Conservation (phyloP, 225 moss, liverwort and hornwort species). For the Climacium dendroides region DNA sequence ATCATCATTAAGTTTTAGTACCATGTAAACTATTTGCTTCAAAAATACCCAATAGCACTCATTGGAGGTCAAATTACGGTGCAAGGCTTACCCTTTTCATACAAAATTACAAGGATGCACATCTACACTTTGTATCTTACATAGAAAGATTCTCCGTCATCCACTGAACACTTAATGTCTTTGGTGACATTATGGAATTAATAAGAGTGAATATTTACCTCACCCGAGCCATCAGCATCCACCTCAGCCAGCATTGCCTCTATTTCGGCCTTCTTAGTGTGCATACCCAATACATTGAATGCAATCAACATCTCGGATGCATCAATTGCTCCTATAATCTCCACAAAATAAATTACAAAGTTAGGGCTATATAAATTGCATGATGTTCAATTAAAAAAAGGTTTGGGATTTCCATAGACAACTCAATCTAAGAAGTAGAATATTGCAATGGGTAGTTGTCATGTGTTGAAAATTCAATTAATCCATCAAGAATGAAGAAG, state of each 20-base stretch:
- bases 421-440: neutral
- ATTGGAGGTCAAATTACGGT: neutral
- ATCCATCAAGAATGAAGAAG: neutral
- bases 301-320: constrained; percentile 78
- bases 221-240: constrained; percentile 77
- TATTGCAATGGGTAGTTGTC: rapidly evolving
- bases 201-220: constrained; percentile 8
- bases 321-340: constrained; percentile 62
- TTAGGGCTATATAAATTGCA: rapidly evolving
- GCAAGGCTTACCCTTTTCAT: rapidly evolving
- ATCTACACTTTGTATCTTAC: rapidly evolving
- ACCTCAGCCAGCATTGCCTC: constrained; percentile 82
- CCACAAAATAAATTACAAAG: neutral
- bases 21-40: rapidly evolving
- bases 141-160: too few species aligned
- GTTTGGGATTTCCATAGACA: rapidly evolving
- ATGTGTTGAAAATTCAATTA: neutral
- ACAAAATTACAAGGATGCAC: rapidly evolving
- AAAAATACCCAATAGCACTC: neutral
- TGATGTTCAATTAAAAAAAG: neutral
- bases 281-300: constrained; percentile 83
- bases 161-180: rapidly evolving
- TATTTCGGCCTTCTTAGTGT: constrained; percentile 56
- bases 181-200: rapidly evolving
- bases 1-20: neutral